Conservation (phyloP, 345 rosid species). For the Heritiera fomes region DNA sequence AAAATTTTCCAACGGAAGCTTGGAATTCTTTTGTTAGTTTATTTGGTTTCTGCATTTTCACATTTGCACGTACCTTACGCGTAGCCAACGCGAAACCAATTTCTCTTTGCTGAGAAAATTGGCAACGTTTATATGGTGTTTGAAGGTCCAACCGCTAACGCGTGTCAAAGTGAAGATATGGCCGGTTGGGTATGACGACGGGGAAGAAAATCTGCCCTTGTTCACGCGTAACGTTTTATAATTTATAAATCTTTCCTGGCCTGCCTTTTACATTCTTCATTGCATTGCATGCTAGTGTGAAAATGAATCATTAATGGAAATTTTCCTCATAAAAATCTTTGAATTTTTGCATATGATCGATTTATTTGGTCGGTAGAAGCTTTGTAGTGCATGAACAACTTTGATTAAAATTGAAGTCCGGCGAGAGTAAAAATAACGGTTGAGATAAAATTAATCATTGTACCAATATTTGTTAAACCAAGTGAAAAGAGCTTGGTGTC, state of each 20-base stretch:
- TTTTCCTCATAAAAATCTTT: neutral
- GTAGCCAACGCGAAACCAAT: constrained; percentile 13
- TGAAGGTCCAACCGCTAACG: neutral
- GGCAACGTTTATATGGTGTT: neutral
- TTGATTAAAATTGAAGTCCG: too few relatives aligned
- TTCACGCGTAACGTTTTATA: neutral
- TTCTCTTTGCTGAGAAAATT: neutral
- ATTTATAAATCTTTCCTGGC: too few relatives aligned
- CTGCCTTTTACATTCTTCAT: too few relatives aligned
- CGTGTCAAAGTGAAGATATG: neutral
- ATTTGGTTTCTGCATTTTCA: neutral
- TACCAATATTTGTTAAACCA: too few relatives aligned
- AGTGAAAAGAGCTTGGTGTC: too few relatives aligned
- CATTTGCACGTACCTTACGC: constrained; percentile 10
- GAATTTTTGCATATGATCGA: neutral
- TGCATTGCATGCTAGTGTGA: neutral
- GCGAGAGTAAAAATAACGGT: too few relatives aligned
- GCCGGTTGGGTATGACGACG: neutral
- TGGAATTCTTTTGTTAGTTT: neutral
- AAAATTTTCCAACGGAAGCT: too few relatives aligned
- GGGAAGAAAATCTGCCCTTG: neutral
- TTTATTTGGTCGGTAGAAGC: neutral
- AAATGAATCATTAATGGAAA: neutral
- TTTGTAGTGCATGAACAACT: too few relatives aligned
- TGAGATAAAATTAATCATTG: too few relatives aligned